Evolutionary conservation across 2,329 filamentous ascomycete species (phyloP), one percentile per base, ranked within the genome.

Genomic region (Colletotrichum brevisporum): DNA sequence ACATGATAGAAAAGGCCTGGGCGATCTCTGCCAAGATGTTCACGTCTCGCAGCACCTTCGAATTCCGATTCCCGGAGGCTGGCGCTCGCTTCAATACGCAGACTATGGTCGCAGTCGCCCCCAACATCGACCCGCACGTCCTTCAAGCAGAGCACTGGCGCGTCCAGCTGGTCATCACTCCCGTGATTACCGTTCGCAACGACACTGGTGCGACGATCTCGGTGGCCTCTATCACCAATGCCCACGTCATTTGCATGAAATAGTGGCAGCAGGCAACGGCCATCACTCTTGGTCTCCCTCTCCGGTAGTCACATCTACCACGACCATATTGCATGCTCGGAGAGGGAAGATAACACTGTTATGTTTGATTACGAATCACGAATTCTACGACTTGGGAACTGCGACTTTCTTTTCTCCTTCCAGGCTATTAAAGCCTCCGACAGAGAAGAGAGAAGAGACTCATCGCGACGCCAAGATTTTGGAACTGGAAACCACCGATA

Each of bases 101-200:
- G 72, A 81, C 78, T 71, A 89, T 86, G 83, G 77, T 79, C 53
- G 82, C 71, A 62, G 79, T 86, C 69, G 86, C 86, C 76, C 80
- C 81, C 26, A 71, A 75, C 43, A 73, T 78, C 31, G 79, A 83
- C 43, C 78, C 82, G 0, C 75, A 80, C 63, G 78, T 83, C 59
- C 76, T 89, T 21, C 85, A 88, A 77, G 77, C 80, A 6, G 81
- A 81, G 73, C 85, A 88, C 73, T 84, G 81, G 77, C 83, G 86
- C 5, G 76, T 89, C n/a, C 83, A 84, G 61, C 79, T 88, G 2
- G 84, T 86, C 31, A 84, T 86, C 5, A 88, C 87, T 0, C 87
- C 87, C 1, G 82, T 85, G 9, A 82, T 89, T 53, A 88, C 85
- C 2, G 83, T 86, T 72, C 82, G 86, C 39, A 86, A 88, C 71